phyloP scores from a whole-genome alignment of 305 asterid species.

The Fraxinus angustifolia region DNA sequence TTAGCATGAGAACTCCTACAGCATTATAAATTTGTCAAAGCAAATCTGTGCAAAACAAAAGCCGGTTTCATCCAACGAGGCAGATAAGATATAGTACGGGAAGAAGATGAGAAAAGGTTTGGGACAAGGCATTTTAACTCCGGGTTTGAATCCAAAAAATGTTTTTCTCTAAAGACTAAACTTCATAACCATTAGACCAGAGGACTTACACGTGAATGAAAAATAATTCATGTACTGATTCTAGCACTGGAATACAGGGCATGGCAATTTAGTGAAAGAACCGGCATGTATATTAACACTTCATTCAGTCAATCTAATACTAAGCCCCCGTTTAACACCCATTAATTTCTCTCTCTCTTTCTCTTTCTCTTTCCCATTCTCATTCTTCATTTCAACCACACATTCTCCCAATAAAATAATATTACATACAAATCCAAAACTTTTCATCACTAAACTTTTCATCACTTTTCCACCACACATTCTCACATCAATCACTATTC shows the following conservation, averaged over 20 bases:
- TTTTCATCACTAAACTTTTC: too few relatives aligned
- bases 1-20: not conserved
- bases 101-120: not conserved
- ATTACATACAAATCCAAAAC: too few relatives aligned
- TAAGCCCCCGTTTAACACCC: too few relatives aligned
- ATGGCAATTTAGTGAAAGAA: not conserved
- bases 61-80: not conserved
- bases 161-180: not conserved
- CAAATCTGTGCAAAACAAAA: not conserved
- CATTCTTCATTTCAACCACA: too few relatives aligned
- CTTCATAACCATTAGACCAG: not conserved
- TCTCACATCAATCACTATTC: too few relatives aligned
- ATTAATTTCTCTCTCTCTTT: too few relatives aligned
- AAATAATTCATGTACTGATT: not conserved
- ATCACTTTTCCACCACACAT: too few relatives aligned
- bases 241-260: not conserved
- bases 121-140: not conserved
- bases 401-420: too few relatives aligned
- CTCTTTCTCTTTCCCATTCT: too few relatives aligned
- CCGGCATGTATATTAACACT: not conserved
- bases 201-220: not conserved
- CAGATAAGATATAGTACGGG: not conserved
- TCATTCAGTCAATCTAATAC: conserved; percentile 1
- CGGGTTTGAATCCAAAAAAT: not conserved
- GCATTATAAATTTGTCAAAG: not conserved